phyloP scores from a whole-genome alignment of 805 yeast species.

The Yarrowia yakushimensis region DNA sequence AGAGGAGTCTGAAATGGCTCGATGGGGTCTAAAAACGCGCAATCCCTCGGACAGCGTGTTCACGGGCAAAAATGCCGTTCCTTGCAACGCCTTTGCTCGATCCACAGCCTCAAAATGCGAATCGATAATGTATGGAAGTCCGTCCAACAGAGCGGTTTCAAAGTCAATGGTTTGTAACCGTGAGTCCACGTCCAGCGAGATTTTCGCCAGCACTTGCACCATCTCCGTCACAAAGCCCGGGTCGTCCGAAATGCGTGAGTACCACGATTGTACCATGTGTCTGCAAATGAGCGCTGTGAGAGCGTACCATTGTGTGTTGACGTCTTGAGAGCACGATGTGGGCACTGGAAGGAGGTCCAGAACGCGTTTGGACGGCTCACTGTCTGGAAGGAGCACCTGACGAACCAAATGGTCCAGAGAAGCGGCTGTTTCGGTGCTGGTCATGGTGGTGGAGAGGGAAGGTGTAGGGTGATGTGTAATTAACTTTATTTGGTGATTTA shows the following conservation, averaged over 20 bases:
- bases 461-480: too few relatives aligned
- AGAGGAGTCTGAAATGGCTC: constrained; percentile 35
- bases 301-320: constrained; percentile 48
- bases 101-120: constrained; percentile 38
- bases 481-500: neutral
- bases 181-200: constrained; percentile 42
- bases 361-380: neutral
- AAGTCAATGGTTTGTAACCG: constrained; percentile 37
- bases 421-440: neutral
- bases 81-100: constrained; percentile 33
- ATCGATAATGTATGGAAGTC: constrained; percentile 44
- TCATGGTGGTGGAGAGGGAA: too few relatives aligned
- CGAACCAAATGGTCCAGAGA: constrained; percentile 20
- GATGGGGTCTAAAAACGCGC: constrained; percentile 39
- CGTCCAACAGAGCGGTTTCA: constrained; percentile 44
- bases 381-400: constrained; percentile 3
- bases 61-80: constrained; percentile 38
- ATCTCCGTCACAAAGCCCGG: constrained; percentile 45
- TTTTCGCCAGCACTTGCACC: constrained; percentile 41
- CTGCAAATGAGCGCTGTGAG: constrained; percentile 46
- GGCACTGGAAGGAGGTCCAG: neutral
- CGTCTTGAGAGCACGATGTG: constrained; percentile 33
- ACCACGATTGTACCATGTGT: constrained; percentile 50
- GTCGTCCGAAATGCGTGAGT: constrained; percentile 43
- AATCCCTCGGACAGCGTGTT: constrained; percentile 39